Evolutionary conservation across 805 yeast species (phyloP).

Genomic region (Kluyveromyces nonfermentans): DNA sequence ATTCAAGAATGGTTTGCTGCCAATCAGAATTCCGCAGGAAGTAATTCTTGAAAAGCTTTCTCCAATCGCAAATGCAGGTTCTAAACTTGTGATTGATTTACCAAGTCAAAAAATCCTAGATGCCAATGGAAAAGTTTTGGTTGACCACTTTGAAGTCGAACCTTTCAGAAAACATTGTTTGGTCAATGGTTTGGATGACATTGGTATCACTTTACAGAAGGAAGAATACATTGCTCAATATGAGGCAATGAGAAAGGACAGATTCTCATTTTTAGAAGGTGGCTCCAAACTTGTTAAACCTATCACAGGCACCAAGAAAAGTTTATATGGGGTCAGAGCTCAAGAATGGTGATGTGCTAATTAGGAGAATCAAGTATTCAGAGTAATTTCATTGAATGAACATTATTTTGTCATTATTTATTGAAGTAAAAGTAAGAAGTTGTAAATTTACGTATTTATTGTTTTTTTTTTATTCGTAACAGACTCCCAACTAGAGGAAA

Average conservation of each 20-base stretch:
- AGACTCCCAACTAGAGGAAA: not conserved
- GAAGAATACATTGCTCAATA: conserved; percentile 65
- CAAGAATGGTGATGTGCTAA: conserved; percentile 55
- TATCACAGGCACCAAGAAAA: conserved; percentile 56
- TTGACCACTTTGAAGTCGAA: conserved; percentile 81
- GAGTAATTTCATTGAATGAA: not conserved
- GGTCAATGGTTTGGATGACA: conserved; percentile 91
- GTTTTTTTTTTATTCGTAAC: not conserved
- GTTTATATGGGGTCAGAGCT: conserved; percentile 53
- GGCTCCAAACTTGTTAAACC: conserved; percentile 66
- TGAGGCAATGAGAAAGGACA: conserved; percentile 67
- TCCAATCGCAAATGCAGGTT: conserved; percentile 72
- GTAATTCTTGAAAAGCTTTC: conserved; percentile 60
- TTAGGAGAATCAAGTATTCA: not conserved
- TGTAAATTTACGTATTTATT: conserved; percentile 3
- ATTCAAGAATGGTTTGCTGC: conserved; percentile 89
- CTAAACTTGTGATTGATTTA: conserved; percentile 65
- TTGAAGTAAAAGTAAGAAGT: not conserved
- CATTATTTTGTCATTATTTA: not conserved
- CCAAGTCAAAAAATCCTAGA: conserved; percentile 73
- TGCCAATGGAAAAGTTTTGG: conserved; percentile 60
- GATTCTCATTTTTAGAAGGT: conserved; percentile 88
- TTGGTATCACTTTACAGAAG: conserved; percentile 88
- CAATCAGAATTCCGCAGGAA: conserved; percentile 81
- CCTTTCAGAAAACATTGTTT: conserved; percentile 90